Evolutionary conservation across 768 basidiomycete genomes (phyloP), one percentile per base, ranked within the genome.

Genomic region (Lepiota brunneoincarnata): DNA sequence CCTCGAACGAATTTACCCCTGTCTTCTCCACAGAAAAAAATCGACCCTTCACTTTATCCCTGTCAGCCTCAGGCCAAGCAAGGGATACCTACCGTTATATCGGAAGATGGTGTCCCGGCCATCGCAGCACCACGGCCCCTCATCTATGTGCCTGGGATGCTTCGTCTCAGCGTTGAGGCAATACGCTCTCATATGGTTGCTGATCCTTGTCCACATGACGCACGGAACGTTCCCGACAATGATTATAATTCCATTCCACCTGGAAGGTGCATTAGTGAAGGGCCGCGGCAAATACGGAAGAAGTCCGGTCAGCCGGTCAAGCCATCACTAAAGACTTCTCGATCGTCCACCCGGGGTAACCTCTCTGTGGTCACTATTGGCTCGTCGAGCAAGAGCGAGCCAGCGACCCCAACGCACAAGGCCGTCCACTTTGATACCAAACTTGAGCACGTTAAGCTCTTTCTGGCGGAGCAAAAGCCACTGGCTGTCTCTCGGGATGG

Each of bases 241-340:
- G 61, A 67, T 36, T 67, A 64, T 47, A 54, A 58, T 35, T 58
- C 59, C 34, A 55, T 62, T 58, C 62, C 9, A 58, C 58, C 36
- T 60, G 59, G 37, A 59, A 59, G n/a, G 46, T 58, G 15, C 60
- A 69, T 24, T 55, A 60, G 20, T 63, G 64, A 66, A 40, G 68
- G 72, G 56, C 65, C 79, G 17, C 72, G 76, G 48, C 73, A 89
- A 49, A 74, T 92, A 31, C 84, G 93, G 56, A 98, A 98, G 71
- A 98, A 97, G 72, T 92, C 91, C 12, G 95, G 96, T 35, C 91
- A 97, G 71, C 84, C 91, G 4, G 83, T 98, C 64, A 94, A 93
- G 69, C 86, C 93, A 2, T 93, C 94, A 2, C 79, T 98, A 59
- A 98, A 97, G 72, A 75, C 81, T 11, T 77, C 84, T 21, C 76